Base-by-base conservation (phyloP, 805 yeast species). In the Grigorovia transvaalensis region DNA sequence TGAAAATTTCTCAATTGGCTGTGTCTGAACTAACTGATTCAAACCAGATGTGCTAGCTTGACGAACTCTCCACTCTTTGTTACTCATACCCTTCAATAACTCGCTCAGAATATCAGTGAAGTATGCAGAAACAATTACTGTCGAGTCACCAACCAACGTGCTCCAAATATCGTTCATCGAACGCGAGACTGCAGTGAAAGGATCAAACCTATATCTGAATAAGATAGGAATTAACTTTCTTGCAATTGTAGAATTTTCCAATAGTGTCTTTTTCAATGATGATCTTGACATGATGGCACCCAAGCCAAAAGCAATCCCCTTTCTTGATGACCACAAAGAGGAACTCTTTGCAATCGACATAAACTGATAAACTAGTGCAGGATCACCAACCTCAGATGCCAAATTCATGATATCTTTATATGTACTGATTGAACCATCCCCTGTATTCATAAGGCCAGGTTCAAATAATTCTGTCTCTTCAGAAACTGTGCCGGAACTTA, bases 331-430 rank as follows among this genome's bases (percentile, higher is more conserved):
- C 99, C 99, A 91, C 19, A 90, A 68, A 0, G 93, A 82, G 0
- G 96, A 87, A 50, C 83, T 84, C 56, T 87, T 84, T 0, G 97
- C 95, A 52, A 91, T 70, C 0, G 96, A 82, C 96, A 91, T 88
- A 65, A 91, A 91, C 63, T 88, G 87, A 68, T 91, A 91, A 4
- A 91, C 96, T 57, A 91, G 76, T 57, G 93, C 79, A 13, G 98
- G 96, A 67, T 91, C 96, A 30, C 98, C 98, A 9, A 89, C 95
- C 63, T 91, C 99, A 1, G 93, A 81, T 0, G 99, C 97, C 48
- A 91, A 72, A 59, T 74, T 86, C 59, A 91, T 73, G 33, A 91
- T 87, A 67, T 91, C 99, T 60, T 85, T 87, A 65, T 91, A 91
- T 0, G 98, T 90, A 0, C 95, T 85, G 3, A 91, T 81, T 0